phyloP scores from a whole-genome alignment of 495 filamentous ascomycete species.

The Trichoderma reesei region DNA sequence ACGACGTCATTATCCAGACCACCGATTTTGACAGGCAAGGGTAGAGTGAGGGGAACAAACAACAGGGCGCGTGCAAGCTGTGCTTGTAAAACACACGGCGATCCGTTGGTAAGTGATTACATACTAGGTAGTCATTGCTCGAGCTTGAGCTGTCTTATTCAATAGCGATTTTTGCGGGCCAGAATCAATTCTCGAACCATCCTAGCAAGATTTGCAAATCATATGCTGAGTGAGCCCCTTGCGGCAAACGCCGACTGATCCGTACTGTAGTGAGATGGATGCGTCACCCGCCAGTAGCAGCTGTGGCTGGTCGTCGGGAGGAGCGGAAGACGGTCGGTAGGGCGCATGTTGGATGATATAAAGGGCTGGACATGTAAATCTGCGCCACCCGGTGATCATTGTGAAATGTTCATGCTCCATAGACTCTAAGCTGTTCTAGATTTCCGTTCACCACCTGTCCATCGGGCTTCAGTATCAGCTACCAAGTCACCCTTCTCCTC shows the following conservation, averaged over 20 bases:
- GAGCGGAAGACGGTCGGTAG: slow-evolving; percentile 1
- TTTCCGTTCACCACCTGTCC: background rate
- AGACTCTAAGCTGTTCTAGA: background rate
- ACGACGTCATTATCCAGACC: too few relatives aligned
- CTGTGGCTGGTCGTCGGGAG: background rate
- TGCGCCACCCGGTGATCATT: background rate
- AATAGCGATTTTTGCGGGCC: background rate
- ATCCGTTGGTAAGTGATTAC: background rate
- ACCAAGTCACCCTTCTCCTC: too few relatives aligned
- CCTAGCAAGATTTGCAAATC: background rate
- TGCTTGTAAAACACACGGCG: too few relatives aligned
- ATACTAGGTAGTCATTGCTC: background rate
- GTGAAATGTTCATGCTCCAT: background rate
- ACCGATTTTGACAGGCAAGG: too few relatives aligned
- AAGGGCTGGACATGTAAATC: background rate
- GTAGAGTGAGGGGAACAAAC: too few relatives aligned
- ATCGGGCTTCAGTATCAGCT: background rate
- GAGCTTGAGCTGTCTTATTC: background rate
- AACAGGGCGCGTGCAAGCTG: too few relatives aligned
- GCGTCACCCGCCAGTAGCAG: background rate
- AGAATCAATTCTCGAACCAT: slow-evolving; percentile 1
- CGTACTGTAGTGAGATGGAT: background rate
- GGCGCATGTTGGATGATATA: background rate
- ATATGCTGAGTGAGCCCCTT: background rate
- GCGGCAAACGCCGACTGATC: background rate